Conservation (phyloP, 495 filamentous ascomycete genomes). For the Penicillium manginii region DNA sequence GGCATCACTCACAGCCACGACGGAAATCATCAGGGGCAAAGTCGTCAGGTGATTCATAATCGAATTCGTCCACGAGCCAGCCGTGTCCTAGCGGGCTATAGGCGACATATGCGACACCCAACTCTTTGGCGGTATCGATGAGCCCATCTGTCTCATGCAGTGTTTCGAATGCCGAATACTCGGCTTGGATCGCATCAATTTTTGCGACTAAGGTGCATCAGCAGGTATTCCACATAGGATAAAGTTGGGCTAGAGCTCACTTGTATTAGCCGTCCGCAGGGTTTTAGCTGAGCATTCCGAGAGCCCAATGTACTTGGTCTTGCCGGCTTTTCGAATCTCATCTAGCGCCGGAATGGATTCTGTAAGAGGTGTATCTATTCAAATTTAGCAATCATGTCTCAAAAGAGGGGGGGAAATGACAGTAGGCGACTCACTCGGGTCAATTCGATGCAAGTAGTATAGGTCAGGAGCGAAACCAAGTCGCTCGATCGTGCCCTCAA, state of each 20-base stretch:
- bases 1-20: constrained; percentile 28
- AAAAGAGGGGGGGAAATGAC: background rate
- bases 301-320: constrained; percentile 52
- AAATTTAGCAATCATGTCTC: background rate
- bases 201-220: constrained; percentile 43
- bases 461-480: constrained; percentile 53
- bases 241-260: constrained; percentile 21
- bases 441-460: constrained; percentile 47
- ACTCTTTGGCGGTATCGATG: constrained; percentile 44
- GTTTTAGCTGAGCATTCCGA: constrained; percentile 51
- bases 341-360: constrained; percentile 52
- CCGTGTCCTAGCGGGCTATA: constrained; percentile 52
- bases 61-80: constrained; percentile 50
- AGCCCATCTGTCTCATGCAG: constrained; percentile 47
- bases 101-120: constrained; percentile 48
- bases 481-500: constrained; percentile 55
- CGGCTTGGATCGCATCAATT: constrained; percentile 55
- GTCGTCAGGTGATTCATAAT: constrained; percentile 47
- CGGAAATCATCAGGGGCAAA: constrained; percentile 50
- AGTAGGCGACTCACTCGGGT: constrained; percentile 36
- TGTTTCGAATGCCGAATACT: constrained; percentile 56
- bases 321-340: constrained; percentile 48
- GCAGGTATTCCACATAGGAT: background rate
- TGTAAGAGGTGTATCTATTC: constrained; percentile 50
- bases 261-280: constrained; percentile 48